Evolutionary conservation across 768 basidiomycete species (phyloP), one percentile per base, ranked within the genome.

Genomic region (Mycena haematopus): DNA sequence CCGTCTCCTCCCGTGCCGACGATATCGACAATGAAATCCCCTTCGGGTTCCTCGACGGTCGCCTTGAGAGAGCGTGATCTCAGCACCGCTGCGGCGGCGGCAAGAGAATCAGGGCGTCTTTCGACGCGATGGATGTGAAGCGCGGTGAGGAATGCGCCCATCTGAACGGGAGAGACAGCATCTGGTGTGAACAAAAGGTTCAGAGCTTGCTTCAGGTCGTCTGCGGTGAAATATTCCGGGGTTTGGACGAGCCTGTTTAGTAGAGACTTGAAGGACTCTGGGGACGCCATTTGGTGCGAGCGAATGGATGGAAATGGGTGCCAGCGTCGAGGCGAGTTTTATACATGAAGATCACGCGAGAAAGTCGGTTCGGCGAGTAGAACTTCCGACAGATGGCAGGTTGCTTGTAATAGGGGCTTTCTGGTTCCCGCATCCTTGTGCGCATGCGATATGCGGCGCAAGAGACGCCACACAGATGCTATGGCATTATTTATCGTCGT

Each of bases 1-100:
- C 95, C 95, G 75, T 98, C 97, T 8, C 97, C 96, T 13, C 96
- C 95, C 0, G 94, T 95, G 2, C 95, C 95, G 22, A 96, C 95
- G 60, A 96, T 93, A 71, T 92, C 90, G 22, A 89, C 85, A 15
- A 92, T 84, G 57, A 92, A 93, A 73, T 96, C 93, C 6, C 79
- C 74, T 45, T 88, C 83, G 2, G 73, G 74, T 31, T 84, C 82
- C 56, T 87, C 80, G 38, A 93, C 82, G 2, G 76, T 78, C 1
- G 88, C 88, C 44, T 82, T 82, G 55, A 92, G 73, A 2, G 92
- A 86, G 24, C 88, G 85, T n/a, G 82, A 77, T 25, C 88, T 82
- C 49, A 97, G 81, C 3, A 93, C 85, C 2, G 84, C 73, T 1
- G 95, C 95, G 3, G 93, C 92, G 0, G 89, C 90, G 2, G 88